phyloP scores from a whole-genome alignment of 345 rosid species.

The Camelina sativa region DNA sequence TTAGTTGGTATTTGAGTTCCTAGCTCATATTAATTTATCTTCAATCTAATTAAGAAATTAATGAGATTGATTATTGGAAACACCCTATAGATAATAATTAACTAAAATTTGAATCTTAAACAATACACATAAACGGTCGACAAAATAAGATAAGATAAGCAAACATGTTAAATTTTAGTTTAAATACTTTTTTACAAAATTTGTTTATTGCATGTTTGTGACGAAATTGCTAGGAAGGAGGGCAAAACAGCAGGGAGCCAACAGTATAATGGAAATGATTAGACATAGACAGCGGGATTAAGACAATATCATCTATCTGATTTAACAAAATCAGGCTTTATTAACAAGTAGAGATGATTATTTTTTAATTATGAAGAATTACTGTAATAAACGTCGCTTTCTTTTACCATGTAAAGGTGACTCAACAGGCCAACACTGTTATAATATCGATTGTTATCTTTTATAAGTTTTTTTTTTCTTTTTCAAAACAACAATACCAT shows the following conservation, averaged over 20 bases:
- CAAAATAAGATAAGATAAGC: background rate
- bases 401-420: slow-evolving; percentile 25
- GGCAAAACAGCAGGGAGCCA: too few species aligned
- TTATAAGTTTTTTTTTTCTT: background rate
- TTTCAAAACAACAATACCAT: background rate
- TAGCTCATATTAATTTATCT: slow-evolving; percentile 18
- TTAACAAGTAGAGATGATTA: slow-evolving; percentile 14
- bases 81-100: background rate
- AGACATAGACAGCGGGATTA: slow-evolving; percentile 40
- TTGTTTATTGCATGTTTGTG: background rate
- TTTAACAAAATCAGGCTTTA: slow-evolving; percentile 40
- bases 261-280: slow-evolving; percentile 41
- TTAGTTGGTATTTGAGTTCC: slow-evolving; percentile 23
- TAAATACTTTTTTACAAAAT: too few species aligned
- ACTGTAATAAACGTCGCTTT: slow-evolving; percentile 40
- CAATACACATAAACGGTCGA: background rate
- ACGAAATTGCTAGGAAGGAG: slow-evolving; percentile 1
- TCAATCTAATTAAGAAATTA: background rate
- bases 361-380: slow-evolving; percentile 33
- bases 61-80: background rate
- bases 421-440: background rate
- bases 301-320: slow-evolving; percentile 41
- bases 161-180: background rate
- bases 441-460: background rate
- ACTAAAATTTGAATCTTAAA: background rate